Conservation (phyloP, 257 asterid genomes). For the Solanum appendiculatum region DNA sequence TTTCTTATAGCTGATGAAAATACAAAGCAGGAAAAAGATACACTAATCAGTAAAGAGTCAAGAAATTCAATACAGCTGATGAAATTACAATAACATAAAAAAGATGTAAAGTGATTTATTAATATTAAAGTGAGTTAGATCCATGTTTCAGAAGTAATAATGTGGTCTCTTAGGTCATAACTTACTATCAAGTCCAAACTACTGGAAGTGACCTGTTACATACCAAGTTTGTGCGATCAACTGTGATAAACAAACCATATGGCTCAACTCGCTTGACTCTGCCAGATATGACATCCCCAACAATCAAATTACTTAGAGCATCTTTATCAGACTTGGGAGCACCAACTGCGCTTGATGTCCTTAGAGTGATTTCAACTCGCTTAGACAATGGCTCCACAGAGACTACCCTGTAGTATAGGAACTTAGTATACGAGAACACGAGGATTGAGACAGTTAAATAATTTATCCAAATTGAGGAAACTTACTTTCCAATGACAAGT, state of each 20-base stretch:
- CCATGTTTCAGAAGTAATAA: too few species aligned
- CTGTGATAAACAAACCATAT: slow-evolving; percentile 71
- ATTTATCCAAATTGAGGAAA: background rate
- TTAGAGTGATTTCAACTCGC: too few species aligned
- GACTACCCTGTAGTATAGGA: slow-evolving; percentile 49
- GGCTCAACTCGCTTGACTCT: slow-evolving; percentile 78
- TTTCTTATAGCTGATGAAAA: background rate
- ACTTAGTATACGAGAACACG: slow-evolving; percentile 18
- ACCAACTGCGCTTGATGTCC: too few species aligned
- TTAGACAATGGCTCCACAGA: too few species aligned
- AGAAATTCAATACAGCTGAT: too few species aligned
- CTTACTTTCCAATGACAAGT: slow-evolving; percentile 79
- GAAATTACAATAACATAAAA: too few species aligned
- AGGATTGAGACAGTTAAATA: background rate
- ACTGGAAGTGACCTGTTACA: background rate
- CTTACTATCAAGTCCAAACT: background rate
- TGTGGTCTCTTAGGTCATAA: background rate
- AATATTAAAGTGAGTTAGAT: too few species aligned
- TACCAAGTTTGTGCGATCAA: slow-evolving; percentile 68
- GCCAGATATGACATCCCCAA: too few species aligned
- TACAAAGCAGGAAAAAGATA: background rate
- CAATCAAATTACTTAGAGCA: too few species aligned
- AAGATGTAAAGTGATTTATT: too few species aligned
- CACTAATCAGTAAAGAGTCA: background rate
- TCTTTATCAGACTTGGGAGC: too few species aligned